Evolutionary conservation across 2,329 filamentous ascomycete genomes (phyloP).

Genomic region (Samsoniella hepiali): DNA sequence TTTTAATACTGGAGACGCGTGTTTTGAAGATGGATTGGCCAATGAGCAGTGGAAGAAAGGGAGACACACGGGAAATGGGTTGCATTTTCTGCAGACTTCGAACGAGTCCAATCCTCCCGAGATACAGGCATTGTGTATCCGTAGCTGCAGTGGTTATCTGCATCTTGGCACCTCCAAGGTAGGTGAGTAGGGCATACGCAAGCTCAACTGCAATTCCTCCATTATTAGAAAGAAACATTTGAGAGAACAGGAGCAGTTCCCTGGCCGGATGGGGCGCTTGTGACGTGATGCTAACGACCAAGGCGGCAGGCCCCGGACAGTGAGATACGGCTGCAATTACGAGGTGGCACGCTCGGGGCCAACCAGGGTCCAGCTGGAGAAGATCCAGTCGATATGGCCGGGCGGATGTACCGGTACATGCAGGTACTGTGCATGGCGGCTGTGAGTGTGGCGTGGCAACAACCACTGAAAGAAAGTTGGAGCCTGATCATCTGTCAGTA

Average conservation of each 20-base stretch:
- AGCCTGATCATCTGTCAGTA: too few species aligned
- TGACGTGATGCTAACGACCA: neutral
- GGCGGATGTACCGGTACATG: constrained; percentile 12
- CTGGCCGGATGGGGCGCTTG: too few species aligned
- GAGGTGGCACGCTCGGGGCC: neutral
- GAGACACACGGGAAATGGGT: neutral
- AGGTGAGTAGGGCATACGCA: too few species aligned
- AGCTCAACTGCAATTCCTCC: too few species aligned
- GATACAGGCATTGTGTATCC: neutral
- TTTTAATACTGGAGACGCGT: neutral
- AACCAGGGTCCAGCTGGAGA: constrained; percentile 9
- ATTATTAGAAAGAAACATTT: too few species aligned
- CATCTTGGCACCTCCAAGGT: too few species aligned
- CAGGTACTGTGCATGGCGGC: neutral
- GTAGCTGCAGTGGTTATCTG: neutral
- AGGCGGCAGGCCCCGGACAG: neutral
- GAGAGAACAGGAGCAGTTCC: too few species aligned
- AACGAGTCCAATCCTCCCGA: neutral
- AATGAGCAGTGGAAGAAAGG: constrained; percentile 2
- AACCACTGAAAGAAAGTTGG: too few species aligned
- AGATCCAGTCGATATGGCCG: neutral
- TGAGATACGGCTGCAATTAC: neutral
- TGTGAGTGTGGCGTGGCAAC: neutral
- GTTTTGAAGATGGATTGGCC: neutral
- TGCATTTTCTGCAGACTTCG: neutral